These are phyloP conservation scores for Didymella glomerata DNA, from an alignment of 2,329 filamentous ascomycete species.

Conservation along the genomic window DNA sequence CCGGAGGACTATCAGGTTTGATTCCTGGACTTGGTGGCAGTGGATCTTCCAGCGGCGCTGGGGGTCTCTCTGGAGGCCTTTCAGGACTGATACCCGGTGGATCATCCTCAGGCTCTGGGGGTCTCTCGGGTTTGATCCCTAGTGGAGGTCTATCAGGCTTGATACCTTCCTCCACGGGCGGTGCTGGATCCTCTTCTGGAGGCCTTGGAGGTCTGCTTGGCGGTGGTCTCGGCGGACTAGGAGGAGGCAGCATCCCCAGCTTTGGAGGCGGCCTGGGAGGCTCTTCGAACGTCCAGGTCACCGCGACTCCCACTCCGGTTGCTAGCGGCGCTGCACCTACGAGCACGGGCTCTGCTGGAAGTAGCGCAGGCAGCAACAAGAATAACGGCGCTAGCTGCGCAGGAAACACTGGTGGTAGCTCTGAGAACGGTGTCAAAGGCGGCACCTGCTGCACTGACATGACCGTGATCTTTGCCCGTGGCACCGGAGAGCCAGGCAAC, in stretches of 20 bases:
- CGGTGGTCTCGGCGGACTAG: background rate
- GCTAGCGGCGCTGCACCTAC: conserved; percentile 5
- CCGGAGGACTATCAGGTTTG: background rate
- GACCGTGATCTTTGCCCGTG: conserved; percentile 57
- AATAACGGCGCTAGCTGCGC: conserved; percentile 37
- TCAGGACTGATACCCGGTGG: background rate
- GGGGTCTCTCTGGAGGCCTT: background rate
- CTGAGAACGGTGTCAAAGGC: conserved; percentile 52
- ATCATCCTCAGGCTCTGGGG: background rate
- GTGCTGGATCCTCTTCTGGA: conserved; percentile 4
- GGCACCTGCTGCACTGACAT: conserved; percentile 53
- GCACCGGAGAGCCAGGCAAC: conserved; percentile 54
- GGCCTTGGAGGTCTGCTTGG: background rate
- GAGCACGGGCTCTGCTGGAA: conserved; percentile 15
- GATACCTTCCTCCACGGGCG: background rate
- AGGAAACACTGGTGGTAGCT: conserved; percentile 32
- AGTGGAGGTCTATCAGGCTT: background rate
- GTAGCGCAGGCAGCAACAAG: conserved; percentile 6
- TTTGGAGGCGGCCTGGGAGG: conserved; percentile 5
- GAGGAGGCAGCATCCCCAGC: conserved; percentile 2
- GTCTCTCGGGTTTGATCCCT: conserved; percentile 1
- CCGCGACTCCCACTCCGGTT: conserved; percentile 10
- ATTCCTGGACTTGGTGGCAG: conserved; percentile 12
- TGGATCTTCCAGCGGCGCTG: background rate
- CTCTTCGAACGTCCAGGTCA: conserved; percentile 1